These are phyloP conservation scores for Grigorovia transvaalensis DNA, from an alignment of 805 yeast species.

Conservation along the genomic window DNA sequence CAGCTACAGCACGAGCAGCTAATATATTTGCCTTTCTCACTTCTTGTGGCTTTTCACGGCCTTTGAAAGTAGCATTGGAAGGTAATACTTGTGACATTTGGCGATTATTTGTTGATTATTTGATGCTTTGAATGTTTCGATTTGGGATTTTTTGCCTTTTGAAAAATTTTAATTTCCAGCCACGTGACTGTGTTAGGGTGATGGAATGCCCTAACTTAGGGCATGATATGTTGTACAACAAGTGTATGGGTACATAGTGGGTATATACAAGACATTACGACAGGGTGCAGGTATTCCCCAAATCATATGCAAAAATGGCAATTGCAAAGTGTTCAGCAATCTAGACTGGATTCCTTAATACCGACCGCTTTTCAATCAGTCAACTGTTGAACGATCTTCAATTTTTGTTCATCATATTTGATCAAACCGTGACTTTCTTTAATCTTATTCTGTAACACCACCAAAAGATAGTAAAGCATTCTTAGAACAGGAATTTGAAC, in stretches of 20 bases:
- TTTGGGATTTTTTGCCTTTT: neutral
- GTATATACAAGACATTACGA: too few relatives aligned
- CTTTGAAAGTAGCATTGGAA: constrained; percentile 81
- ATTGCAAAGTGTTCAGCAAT: too few relatives aligned
- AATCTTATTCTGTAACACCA: constrained; percentile 49
- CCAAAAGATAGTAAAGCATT: constrained; percentile 47
- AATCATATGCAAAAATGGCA: too few relatives aligned
- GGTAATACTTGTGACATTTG: constrained; percentile 25
- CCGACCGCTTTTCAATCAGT: too few relatives aligned
- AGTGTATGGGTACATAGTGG: too few relatives aligned
- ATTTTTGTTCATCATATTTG: constrained; percentile 11
- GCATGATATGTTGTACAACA: neutral
- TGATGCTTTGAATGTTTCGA: neutral
- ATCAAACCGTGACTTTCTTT: constrained; percentile 46
- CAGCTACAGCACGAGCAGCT: constrained; percentile 92
- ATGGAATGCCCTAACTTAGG: neutral
- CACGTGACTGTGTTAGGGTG: neutral
- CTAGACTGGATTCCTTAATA: too few relatives aligned
- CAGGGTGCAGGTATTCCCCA: too few relatives aligned
- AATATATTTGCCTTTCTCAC: constrained; percentile 80
- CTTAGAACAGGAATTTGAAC: constrained; percentile 50
- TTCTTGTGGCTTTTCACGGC: constrained; percentile 91
- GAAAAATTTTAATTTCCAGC: neutral
- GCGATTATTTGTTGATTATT: too few relatives aligned
- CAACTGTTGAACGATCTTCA: neutral